Conservation (phyloP, 192 early-diverging fungal genomes). For the Phycomyces nitens region DNA sequence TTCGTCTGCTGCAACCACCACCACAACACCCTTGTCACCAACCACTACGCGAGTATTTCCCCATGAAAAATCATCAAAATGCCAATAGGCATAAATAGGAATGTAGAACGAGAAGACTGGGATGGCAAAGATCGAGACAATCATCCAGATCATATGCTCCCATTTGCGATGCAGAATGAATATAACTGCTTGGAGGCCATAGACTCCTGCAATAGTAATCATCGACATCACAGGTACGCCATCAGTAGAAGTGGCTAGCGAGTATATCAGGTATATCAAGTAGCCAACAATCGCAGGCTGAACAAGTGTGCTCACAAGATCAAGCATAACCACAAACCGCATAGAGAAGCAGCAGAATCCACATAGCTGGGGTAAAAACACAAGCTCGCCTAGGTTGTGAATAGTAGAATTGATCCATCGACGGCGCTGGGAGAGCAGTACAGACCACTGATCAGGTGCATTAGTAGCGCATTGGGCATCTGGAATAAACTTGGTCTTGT, state of each 20-base stretch:
- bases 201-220: conserved; percentile 78
- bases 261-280: conserved; percentile 79
- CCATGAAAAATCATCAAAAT: conserved; percentile 98
- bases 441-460: conserved; percentile 89
- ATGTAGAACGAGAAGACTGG: conserved; percentile 64
- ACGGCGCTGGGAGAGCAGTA: conserved; percentile 94
- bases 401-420: conserved; percentile 99
- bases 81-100: conserved; percentile 85
- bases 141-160: conserved; percentile 81
- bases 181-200: conserved; percentile 86
- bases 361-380: conserved; percentile 90
- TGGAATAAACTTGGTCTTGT: conserved; percentile 87
- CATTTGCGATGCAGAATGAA: conserved; percentile 72
- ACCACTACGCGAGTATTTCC: conserved; percentile 58
- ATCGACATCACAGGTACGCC: conserved; percentile 76
- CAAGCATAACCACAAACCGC: conserved; percentile 93
- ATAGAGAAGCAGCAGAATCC: conserved; percentile 97
- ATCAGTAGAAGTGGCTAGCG: conserved; percentile 46
- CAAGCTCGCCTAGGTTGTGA: conserved; percentile 93
- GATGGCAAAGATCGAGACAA: conserved; percentile 70
- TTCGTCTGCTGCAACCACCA: conserved; percentile 47
- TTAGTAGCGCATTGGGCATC: conserved; percentile 90
- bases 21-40: conserved; percentile 46
- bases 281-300: conserved; percentile 89
- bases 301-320: conserved; percentile 88